These are phyloP conservation scores for Tetradesmus lagerheimii DNA, from an alignment of 139 green algal species.

Conservation along the genomic window DNA sequence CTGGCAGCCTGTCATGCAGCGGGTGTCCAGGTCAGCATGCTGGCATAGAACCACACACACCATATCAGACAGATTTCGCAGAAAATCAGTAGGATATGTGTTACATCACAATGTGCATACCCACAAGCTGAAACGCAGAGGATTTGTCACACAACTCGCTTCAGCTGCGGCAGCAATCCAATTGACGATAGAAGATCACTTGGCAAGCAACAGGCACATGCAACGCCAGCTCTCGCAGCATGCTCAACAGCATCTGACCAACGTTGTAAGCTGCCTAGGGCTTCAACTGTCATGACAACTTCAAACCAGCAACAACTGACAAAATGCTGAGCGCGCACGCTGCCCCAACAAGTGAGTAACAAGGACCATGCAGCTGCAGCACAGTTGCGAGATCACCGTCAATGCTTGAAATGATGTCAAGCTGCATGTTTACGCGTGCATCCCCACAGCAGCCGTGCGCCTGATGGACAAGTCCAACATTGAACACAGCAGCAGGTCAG, in stretches of 20 bases:
- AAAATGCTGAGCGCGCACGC: neutral
- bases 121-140: too few species aligned
- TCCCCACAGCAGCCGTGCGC: neutral
- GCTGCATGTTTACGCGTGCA: neutral
- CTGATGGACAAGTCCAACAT: neutral
- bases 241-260: neutral
- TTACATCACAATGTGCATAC: too few species aligned
- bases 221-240: neutral
- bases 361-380: neutral
- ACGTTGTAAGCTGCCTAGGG: neutral
- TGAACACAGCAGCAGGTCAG: neutral
- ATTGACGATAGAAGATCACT: neutral
- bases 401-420: neutral
- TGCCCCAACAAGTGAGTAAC: neutral
- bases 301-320: neutral
- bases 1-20: too few species aligned
- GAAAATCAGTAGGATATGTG: too few species aligned
- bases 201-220: neutral
- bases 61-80: too few species aligned
- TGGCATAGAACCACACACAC: too few species aligned
- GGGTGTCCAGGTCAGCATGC: too few species aligned
- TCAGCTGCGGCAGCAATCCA: neutral
- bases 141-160: neutral
- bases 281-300: neutral
- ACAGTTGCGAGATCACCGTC: neutral